These are phyloP conservation scores for Choiromyces venosus DNA, from an alignment of 495 filamentous ascomycete genomes.

Conservation along the genomic window DNA sequence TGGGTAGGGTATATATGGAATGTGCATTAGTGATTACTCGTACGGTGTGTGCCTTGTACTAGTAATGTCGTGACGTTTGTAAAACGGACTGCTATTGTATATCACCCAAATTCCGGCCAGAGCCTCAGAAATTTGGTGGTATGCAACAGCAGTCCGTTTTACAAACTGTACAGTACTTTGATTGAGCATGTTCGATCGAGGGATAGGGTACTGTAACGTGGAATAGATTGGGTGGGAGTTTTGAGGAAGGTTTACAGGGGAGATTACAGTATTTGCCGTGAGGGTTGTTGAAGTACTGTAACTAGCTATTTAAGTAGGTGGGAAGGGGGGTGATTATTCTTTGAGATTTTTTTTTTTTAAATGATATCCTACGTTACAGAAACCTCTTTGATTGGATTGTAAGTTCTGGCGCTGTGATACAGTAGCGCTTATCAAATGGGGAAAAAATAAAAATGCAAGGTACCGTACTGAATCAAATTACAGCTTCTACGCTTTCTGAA, in stretches of 20 bases:
- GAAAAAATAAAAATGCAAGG: not conserved
- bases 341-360: not conserved
- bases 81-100: no score
- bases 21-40: not conserved
- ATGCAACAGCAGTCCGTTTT: no score
- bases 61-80: no score
- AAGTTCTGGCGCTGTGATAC: not conserved
- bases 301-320: no score
- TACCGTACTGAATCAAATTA: not conserved
- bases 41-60: not conserved
- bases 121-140: no score
- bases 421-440: not conserved
- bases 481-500: not conserved
- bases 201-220: no score
- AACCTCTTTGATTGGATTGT: not conserved
- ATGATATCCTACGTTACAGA: not conserved
- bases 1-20: not conserved
- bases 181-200: not conserved
- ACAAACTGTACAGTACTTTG: no score
- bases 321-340: not conserved
- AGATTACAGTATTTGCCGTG: not conserved
- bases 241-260: not conserved
- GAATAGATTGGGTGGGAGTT: not conserved
- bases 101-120: no score
- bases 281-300: not conserved